Conservation (phyloP, 2,329 filamentous ascomycete species). For the Corinectria fuckeliana region DNA sequence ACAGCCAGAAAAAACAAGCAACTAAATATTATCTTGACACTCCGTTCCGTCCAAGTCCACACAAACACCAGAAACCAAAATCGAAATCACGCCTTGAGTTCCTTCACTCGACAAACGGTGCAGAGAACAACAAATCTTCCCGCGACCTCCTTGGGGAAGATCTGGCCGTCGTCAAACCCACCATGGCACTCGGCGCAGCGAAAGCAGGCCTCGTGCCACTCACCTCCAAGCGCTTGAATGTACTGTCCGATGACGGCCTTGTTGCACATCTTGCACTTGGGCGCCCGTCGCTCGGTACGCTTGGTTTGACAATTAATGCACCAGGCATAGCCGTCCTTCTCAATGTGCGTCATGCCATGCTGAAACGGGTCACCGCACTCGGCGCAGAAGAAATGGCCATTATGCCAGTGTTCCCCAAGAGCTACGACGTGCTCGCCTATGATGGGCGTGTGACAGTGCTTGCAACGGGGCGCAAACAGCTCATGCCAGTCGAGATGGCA, state of each 20-base stretch:
- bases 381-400: slow-evolving; percentile 98
- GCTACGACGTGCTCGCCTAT: slow-evolving; percentile 94
- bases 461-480: slow-evolving; percentile 88
- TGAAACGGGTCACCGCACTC: slow-evolving; percentile 97
- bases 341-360: slow-evolving; percentile 73
- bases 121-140: slow-evolving; percentile 63
- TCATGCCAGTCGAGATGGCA: slow-evolving; percentile 99
- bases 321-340: slow-evolving; percentile 98
- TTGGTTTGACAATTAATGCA: slow-evolving; percentile 93
- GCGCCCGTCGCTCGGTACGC: slow-evolving; percentile 84
- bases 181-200: slow-evolving; percentile 71
- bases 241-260: slow-evolving; percentile 88
- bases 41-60: neutral
- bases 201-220: slow-evolving; percentile 96
- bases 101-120: slow-evolving; percentile 64
- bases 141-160: slow-evolving; percentile 63
- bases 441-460: slow-evolving; percentile 95
- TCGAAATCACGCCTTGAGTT: slow-evolving; percentile 60
- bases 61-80: slow-evolving; percentile 16
- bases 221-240: slow-evolving; percentile 83
- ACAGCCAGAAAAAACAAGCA: slow-evolving; percentile 14
- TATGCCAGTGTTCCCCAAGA: slow-evolving; percentile 94
- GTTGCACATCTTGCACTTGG: slow-evolving; percentile 86
- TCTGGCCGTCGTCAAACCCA: slow-evolving; percentile 69
- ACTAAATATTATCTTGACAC: slow-evolving; percentile 19